phyloP scores from a whole-genome alignment of 345 rosid species.

The Cardamine resedifolia region DNA sequence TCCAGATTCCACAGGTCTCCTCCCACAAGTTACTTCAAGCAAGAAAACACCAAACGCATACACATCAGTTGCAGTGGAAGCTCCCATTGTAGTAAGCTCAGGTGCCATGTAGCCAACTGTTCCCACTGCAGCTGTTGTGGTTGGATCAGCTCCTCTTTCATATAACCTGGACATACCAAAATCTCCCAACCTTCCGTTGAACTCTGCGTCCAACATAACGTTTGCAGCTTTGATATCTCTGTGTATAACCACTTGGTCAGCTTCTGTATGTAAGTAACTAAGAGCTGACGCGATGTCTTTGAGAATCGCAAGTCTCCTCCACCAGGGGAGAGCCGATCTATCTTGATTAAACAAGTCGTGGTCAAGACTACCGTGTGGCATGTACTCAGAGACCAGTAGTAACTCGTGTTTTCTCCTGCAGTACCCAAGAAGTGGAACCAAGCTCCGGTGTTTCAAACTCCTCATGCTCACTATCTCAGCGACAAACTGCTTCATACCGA shows the following conservation, averaged over 20 bases:
- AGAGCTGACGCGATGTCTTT: constrained; percentile 48
- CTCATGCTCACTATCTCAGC: constrained; percentile 49
- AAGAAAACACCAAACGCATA: constrained; percentile 50
- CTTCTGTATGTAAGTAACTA: constrained; percentile 53
- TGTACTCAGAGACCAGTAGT: constrained; percentile 53
- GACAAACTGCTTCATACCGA: constrained; percentile 55
- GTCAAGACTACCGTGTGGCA: constrained; percentile 64
- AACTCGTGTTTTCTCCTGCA: constrained; percentile 56
- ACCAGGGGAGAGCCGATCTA: constrained; percentile 40
- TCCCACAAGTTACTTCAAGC: constrained; percentile 54
- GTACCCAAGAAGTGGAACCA: constrained; percentile 58
- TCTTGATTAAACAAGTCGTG: constrained; percentile 33
- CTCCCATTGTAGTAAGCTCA: constrained; percentile 45
- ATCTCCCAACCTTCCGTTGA: constrained; percentile 83
- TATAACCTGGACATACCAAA: constrained; percentile 87
- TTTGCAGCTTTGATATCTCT: constrained; percentile 59
- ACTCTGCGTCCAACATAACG: constrained; percentile 51
- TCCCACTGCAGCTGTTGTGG: constrained; percentile 84
- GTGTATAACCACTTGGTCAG: constrained; percentile 56
- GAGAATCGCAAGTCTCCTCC: constrained; percentile 40
- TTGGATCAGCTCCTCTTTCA: constrained; percentile 62
- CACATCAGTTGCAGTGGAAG: constrained; percentile 46
- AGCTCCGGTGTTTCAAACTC: constrained; percentile 48
- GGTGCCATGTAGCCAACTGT: constrained; percentile 68
- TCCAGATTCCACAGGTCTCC: constrained; percentile 69